These are phyloP conservation scores for Rhynchospora pubera DNA, from an alignment of 176 grass and related monocot genomes.

Conservation along the genomic window DNA sequence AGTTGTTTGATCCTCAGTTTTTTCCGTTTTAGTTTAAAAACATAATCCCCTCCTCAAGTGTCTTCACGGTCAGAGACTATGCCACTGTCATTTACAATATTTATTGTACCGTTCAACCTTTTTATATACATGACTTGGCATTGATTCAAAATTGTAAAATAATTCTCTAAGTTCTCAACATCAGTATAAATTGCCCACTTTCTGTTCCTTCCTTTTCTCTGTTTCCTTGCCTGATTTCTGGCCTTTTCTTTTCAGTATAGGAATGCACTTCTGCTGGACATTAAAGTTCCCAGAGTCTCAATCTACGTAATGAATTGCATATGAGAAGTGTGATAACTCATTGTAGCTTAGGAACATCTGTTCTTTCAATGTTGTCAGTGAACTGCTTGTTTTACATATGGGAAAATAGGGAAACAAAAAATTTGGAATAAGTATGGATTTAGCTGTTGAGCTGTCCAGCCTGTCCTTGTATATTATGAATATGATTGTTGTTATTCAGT, in stretches of 20 bases:
- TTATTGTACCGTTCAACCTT: not conserved
- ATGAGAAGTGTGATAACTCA: not conserved
- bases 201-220: not conserved
- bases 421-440: conserved; percentile 12
- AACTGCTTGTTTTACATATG: not conserved
- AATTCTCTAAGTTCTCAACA: not conserved
- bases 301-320: not conserved
- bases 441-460: conserved; percentile 1
- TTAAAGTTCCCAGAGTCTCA: not conserved
- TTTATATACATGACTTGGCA: not conserved
- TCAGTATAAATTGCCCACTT: not conserved
- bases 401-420: not conserved
- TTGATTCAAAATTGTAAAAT: not conserved
- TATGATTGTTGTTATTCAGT: conserved; percentile 8
- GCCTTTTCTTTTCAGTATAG: not conserved
- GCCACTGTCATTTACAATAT: not conserved
- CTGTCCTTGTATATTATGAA: conserved; percentile 11
- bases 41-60: no score
- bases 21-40: not conserved
- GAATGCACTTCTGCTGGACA: conserved; percentile 3
- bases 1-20: not conserved
- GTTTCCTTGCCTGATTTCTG: not conserved
- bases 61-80: not conserved
- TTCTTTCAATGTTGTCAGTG: conserved; percentile 4
- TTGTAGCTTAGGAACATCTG: not conserved